Evolutionary conservation across 2,329 filamentous ascomycete genomes (phyloP).

Genomic region (Lizonia empirigonia): DNA sequence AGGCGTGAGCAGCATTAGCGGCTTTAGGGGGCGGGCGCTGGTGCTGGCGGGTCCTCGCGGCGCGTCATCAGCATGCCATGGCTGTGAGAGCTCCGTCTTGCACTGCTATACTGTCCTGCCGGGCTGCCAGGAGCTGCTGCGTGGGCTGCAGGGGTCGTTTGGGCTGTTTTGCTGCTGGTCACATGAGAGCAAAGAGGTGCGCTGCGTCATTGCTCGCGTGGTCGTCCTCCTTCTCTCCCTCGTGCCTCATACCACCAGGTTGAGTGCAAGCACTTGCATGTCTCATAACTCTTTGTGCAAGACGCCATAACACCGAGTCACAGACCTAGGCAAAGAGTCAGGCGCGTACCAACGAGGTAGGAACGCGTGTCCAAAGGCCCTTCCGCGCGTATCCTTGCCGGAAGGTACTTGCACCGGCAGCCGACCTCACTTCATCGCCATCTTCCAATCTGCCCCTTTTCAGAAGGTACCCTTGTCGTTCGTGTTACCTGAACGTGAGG

Average conservation of each 20-base stretch:
- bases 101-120: slow-evolving; percentile 7
- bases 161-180: slow-evolving; percentile 14
- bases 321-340: neutral
- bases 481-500: too few relatives aligned
- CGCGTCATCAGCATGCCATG: slow-evolving; percentile 16
- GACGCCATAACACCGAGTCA: neutral
- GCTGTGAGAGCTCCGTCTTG: slow-evolving; percentile 3
- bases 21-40: slow-evolving; percentile 23
- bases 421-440: neutral
- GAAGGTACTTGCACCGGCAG: neutral
- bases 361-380: slow-evolving; percentile 2
- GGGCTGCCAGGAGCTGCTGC: slow-evolving; percentile 8
- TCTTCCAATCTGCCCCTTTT: neutral
- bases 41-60: slow-evolving; percentile 6
- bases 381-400: neutral
- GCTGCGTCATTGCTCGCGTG: slow-evolving; percentile 20
- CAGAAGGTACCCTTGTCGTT: too few relatives aligned
- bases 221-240: slow-evolving; percentile 7
- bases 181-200: slow-evolving; percentile 12
- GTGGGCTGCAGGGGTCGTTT: slow-evolving; percentile 8
- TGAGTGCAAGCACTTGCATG: neutral
- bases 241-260: neutral
- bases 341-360: neutral
- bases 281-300: neutral
- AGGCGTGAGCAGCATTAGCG: slow-evolving; percentile 51